These are phyloP conservation scores for Rhytidiadelphus loreus DNA, from an alignment of 225 moss, liverwort and hornwort species.

Conservation along the genomic window DNA sequence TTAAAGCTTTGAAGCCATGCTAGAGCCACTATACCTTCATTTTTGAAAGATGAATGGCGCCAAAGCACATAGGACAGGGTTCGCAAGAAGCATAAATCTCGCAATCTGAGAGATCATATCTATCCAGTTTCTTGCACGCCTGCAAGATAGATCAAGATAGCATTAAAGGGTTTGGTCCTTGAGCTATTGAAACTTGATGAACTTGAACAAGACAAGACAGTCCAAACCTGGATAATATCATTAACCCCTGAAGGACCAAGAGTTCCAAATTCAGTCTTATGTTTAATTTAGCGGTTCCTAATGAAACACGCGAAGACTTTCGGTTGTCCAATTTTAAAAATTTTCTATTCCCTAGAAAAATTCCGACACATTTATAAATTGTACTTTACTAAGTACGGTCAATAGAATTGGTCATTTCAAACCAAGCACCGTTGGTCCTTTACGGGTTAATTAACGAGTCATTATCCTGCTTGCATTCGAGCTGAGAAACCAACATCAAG, in stretches of 20 bases:
- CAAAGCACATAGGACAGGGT: conserved; percentile 99
- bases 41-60: conserved; percentile 94
- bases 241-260: neutral
- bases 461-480: neutral
- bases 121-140: conserved; percentile 92
- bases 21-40: conserved; percentile 52
- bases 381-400: neutral
- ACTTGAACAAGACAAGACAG: neutral
- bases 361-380: neutral
- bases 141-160: conserved; percentile 9
- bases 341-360: too few relatives aligned
- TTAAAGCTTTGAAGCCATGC: neutral
- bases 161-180: neutral
- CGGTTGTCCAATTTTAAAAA: too few relatives aligned
- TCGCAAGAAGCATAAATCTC: conserved; percentile 98
- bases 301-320: neutral
- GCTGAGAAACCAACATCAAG: neutral
- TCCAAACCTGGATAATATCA: neutral
- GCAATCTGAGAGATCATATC: conserved; percentile 86
- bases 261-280: neutral
- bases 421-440: neutral
- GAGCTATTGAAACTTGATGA: neutral
- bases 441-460: neutral
- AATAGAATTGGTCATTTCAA: neutral
- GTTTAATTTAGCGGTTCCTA: neutral